Base-by-base conservation (phyloP, 1,139 yeast genomes). In the Yamadazyma membranifaciens region DNA sequence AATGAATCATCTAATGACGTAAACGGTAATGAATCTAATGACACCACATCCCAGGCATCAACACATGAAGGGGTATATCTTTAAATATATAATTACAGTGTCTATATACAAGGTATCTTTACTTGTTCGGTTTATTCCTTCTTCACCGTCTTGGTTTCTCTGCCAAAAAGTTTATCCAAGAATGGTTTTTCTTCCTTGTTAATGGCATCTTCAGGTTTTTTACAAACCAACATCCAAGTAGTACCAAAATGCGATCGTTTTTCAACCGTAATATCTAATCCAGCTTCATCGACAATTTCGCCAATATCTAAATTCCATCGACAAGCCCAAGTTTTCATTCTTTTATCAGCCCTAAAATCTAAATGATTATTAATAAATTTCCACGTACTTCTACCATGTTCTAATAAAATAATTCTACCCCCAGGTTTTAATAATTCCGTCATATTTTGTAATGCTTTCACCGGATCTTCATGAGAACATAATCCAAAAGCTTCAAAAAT, bases 221-320 rank as follows among this genome's bases (percentile, higher is more conserved):
- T 86, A 36, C 89, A 83, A 6, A 84, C 80, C 51, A 85, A 70
- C 66, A 86, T 77, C 94, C 94, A 86, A 4, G 97, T 88, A 2
- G 98, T 86, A n/a, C 98, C 98, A 47, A 92, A 74, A 65, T 92
- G 97, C 20, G 81, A 83, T 51, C 95, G 71, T 50, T 80, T 80
- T 52, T 87, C 89, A 50, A 80, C 81, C 1, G 91, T 87, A 32
- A 92, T 75, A 50, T 87, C 94, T 45, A 92, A 71, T 0, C 95
- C 96, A 11, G 95, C 83, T 46, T 80, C 81, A 55, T 86, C 91
- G 25, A 92, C 73, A 40, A 92, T 73, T 52, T 83, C 92, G 27
- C 89, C 95, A 50, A 92, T 87, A 57, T 92, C 98, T 48, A 92
- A 69, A 56, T 92, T 92, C 97, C 98, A 92, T 56, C 98, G 72